Evolutionary conservation across 495 filamentous ascomycete species (phyloP), one percentile per base, ranked within the genome.

Genomic region (Emericellopsis terricola): DNA sequence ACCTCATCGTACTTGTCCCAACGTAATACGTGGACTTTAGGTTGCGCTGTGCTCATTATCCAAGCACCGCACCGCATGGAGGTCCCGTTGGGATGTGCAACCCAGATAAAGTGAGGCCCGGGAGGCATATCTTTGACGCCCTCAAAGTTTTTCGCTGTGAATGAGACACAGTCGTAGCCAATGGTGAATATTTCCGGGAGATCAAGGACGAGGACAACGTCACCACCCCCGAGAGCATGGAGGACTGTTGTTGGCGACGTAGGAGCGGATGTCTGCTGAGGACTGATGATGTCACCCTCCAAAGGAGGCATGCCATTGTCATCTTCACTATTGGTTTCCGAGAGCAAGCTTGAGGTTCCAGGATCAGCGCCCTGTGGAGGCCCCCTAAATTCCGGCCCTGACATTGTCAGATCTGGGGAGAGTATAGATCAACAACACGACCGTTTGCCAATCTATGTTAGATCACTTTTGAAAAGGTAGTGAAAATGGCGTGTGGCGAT

Each of bases 61-160:
- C 74, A 80, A 38, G 62, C 68, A 9, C 69, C 75, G 38, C 61
- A 66, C 13, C 73, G 62, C 5, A 59, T 42, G 0, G 60, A 58
- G 15, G 48, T 49, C 13, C 49, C 49, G 11, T 60, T 53, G 1
- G 64, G 53, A 10, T 62, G 60, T 38, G 71, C 68, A 4, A 74
- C 58, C 54, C 65, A 71, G 28, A 65, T 46, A 38, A 74, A 61
- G 43, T 80, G 75, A 19, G 56, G 50, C 4, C 74, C 73, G 0
- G 64, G 48, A 1, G 75, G 68, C 9, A 80, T 42, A 28, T 70
- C 57, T 19, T 66, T 65, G 38, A 80, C 59, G n/a, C 75, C 75
- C 7, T 49, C 53, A 46, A 69, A 71, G 7, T 44, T 34, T 28
- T 29, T 41, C 10, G 53, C 51, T 8, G 49, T 55, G 36, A 69